Conservation (phyloP, 2,329 filamentous ascomycete species). For the Xylaria sp. region DNA sequence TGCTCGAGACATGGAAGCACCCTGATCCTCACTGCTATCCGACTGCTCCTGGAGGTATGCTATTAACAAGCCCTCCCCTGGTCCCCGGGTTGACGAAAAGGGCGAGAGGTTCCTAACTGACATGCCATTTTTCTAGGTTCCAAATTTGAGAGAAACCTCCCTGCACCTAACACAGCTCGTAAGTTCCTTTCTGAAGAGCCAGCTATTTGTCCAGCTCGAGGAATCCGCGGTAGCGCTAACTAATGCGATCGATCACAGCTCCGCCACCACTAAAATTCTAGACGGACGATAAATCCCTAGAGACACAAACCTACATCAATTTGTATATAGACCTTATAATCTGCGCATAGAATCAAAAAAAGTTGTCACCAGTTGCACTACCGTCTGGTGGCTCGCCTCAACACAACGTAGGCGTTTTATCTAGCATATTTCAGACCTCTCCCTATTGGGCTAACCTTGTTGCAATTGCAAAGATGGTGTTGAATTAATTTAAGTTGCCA, state of each 20-base stretch:
- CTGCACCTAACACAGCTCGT: slow-evolving; percentile 83
- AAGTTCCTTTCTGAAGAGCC: slow-evolving; percentile 54
- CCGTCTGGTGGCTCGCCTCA: background rate
- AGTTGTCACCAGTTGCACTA: slow-evolving; percentile 13
- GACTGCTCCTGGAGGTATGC: slow-evolving; percentile 89
- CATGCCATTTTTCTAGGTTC: slow-evolving; percentile 68
- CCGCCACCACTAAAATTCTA: slow-evolving; percentile 63
- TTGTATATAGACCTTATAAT: slow-evolving; percentile 52
- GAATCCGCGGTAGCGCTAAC: slow-evolving; percentile 38
- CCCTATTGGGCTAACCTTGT: background rate
- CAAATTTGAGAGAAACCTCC: slow-evolving; percentile 95
- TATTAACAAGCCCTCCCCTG: background rate
- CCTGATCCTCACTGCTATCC: slow-evolving; percentile 92
- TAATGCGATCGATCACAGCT: slow-evolving; percentile 52
- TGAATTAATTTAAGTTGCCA: no score
- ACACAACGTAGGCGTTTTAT: background rate
- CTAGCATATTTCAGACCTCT: background rate
- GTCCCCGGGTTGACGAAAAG: background rate
- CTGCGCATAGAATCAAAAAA: slow-evolving; percentile 36
- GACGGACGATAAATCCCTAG: slow-evolving; percentile 14
- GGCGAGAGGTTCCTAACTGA: slow-evolving; percentile 17
- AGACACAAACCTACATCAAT: slow-evolving; percentile 31
- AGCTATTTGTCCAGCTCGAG: background rate
- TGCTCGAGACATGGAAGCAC: slow-evolving; percentile 95
- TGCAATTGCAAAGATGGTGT: background rate